Base-by-base conservation (phyloP, 1,139 yeast species). In the Meyerozyma carpophila region DNA sequence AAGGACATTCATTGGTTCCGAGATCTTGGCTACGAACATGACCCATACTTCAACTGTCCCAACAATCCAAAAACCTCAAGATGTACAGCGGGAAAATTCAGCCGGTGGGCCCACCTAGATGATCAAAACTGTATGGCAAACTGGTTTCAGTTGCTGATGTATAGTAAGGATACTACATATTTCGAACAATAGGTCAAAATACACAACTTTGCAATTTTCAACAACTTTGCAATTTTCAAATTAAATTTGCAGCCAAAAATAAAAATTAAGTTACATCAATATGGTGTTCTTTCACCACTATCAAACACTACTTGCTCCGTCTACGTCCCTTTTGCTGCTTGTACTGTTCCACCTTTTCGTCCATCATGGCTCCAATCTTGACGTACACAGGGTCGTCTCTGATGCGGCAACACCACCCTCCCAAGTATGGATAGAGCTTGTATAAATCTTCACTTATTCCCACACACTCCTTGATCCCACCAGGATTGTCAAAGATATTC, bases 1-100 rank as follows among this genome's bases (percentile, higher is more conserved):
- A 62, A 69, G 11, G 75, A 79, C 47, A 72, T 89, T 37, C 96
- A 89, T 58, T 90, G 95, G 93, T 89, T 89, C 60, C 76, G 90
- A 59, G 96, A 88, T 57, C 82, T 88, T 44, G 96, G 95, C 0
- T 88, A 88, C 58, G 72, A 64, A 50, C 93, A 84, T 58, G 73
- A 68, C 47, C 96, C 96, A 0, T 89, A 85, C 58, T 65, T 68
- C 39, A 82, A 87, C 58, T 86, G 95, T 57, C 95, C 95, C 8
- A 68, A 68, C 40, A 57, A 59, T 36, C 60, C 58, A 4, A 51
- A 54, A 32, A 67, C 71, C 16, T 18, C 31, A 1, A 54, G 61
- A n/a, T 62, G 87, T 51, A 54, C 50, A 34, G 61, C 70, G 1
- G 86, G 79, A 0, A 55, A 59, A 42, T 79, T 81, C 3, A 63